phyloP scores from a whole-genome alignment of 257 asterid species.

The Oldenlandia corymbosa region DNA sequence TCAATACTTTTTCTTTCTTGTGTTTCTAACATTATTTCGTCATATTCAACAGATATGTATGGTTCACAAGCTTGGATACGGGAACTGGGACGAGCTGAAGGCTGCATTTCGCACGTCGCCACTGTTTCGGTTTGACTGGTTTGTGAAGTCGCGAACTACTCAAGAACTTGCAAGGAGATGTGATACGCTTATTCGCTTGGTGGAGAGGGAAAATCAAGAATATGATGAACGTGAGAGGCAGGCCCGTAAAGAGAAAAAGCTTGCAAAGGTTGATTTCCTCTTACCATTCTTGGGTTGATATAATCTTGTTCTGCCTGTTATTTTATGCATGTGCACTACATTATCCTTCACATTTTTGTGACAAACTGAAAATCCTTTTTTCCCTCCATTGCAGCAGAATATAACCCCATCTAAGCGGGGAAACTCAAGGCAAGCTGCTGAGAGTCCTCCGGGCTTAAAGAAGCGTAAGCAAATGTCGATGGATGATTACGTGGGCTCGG shows the following conservation, averaged over 20 bases:
- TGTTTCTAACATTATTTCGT: not conserved
- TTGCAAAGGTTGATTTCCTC: constrained; percentile 54
- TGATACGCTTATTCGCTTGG: constrained; percentile 82
- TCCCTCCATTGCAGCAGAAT: constrained; percentile 38
- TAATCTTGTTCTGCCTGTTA: not conserved
- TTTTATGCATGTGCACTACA: not conserved
- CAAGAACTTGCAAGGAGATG: constrained; percentile 99
- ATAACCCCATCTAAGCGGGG: constrained; percentile 71
- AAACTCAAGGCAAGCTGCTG: constrained; percentile 65
- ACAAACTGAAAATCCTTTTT: too few relatives aligned
- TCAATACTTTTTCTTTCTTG: too few relatives aligned
- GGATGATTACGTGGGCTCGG: constrained; percentile 81
- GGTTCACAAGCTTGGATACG: constrained; percentile 98
- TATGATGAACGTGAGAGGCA: constrained; percentile 92
- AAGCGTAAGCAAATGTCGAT: constrained; percentile 66
- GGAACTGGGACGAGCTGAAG: constrained; percentile 98
- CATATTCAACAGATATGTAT: constrained; percentile 61
- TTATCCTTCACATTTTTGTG: not conserved
- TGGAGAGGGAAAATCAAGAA: constrained; percentile 95
- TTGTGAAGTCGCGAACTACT: constrained; percentile 95
- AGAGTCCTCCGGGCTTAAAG: constrained; percentile 70
- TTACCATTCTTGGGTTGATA: not conserved
- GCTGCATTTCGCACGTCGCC: constrained; percentile 97
- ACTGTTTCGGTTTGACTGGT: constrained; percentile 96
- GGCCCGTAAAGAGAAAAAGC: constrained; percentile 96